Conservation (phyloP, 1,139 yeast species). For the Geotrichum reessii region DNA sequence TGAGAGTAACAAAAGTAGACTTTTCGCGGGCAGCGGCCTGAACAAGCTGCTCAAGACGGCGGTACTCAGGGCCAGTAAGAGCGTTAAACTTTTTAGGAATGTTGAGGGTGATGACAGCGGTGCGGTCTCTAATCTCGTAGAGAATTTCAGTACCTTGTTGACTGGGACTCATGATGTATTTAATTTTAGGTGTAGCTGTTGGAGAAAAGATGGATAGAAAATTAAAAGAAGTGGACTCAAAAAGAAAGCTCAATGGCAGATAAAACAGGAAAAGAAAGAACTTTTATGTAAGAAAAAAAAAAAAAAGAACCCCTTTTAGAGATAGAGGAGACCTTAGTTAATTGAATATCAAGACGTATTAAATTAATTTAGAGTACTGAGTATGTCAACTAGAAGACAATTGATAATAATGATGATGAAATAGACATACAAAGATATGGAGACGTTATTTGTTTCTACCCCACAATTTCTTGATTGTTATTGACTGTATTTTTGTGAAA, state of each 20-base stretch:
- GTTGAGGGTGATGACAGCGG: constrained; percentile 64
- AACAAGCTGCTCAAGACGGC: constrained; percentile 53
- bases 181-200: neutral
- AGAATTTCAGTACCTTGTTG: constrained; percentile 14
- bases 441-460: neutral
- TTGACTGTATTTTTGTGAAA: neutral
- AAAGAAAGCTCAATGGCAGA: neutral
- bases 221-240: neutral
- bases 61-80: constrained; percentile 60
- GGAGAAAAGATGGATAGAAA: no score
- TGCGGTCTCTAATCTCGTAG: constrained; percentile 46
- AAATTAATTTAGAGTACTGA: no score
- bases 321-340: neutral
- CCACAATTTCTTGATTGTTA: neutral
- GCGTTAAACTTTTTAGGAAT: constrained; percentile 64
- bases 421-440: no score
- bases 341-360: neutral
- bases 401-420: no score
- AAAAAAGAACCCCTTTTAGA: neutral
- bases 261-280: neutral
- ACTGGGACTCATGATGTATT: neutral
- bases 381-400: neutral
- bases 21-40: constrained; percentile 65
- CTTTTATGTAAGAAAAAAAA: neutral
- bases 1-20: constrained; percentile 57